These are phyloP conservation scores for Sphagnum contortum DNA, from an alignment of 225 moss, liverwort and hornwort species.

Conservation along the genomic window DNA sequence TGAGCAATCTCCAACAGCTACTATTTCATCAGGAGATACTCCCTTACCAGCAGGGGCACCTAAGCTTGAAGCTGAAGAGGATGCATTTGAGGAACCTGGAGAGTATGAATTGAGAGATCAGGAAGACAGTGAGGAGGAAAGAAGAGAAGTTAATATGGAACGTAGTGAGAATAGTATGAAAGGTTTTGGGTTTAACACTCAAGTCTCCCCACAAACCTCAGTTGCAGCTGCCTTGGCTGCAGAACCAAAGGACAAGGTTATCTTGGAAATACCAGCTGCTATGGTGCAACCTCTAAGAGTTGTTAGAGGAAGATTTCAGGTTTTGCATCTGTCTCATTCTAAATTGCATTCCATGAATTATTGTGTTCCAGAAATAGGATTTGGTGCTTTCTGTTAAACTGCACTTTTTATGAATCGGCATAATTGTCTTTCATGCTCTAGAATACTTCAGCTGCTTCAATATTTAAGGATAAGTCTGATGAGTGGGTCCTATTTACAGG, in stretches of 20 bases:
- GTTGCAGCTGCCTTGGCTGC: conserved; percentile 40
- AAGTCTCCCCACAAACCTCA: conserved; percentile 32
- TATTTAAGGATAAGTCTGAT: too few relatives aligned
- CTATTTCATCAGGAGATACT: conserved; percentile 29
- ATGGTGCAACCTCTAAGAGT: conserved; percentile 85
- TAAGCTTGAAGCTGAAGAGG: conserved; percentile 62
- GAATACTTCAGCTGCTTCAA: too few relatives aligned
- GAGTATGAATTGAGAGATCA: conserved; percentile 46
- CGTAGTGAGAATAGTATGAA: conserved; percentile 19
- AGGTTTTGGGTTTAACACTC: conserved; percentile 11
- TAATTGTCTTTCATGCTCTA: too few relatives aligned
- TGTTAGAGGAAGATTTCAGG: conserved; percentile 95
- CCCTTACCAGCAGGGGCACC: conserved; percentile 65
- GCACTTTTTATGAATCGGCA: too few relatives aligned
- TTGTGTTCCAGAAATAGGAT: too few relatives aligned
- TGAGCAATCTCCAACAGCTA: conserved; percentile 19
- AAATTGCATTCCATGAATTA: too few relatives aligned
- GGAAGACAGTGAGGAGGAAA: conserved; percentile 50
- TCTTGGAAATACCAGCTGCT: conserved; percentile 75
- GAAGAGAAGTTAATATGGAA: conserved; percentile 18
- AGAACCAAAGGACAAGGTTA: conserved; percentile 74
- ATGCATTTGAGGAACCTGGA: conserved; percentile 41
- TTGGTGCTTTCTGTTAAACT: too few relatives aligned
- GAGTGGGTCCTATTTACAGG: conserved; percentile 14
- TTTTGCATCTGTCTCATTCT: conserved; percentile 2